Percentiles rank a stretch among this genome's conserved stretches.
Evolutionary conservation across 768 basidiomycete species (phyloP).

Genomic region (Suillus subluteus): DNA sequence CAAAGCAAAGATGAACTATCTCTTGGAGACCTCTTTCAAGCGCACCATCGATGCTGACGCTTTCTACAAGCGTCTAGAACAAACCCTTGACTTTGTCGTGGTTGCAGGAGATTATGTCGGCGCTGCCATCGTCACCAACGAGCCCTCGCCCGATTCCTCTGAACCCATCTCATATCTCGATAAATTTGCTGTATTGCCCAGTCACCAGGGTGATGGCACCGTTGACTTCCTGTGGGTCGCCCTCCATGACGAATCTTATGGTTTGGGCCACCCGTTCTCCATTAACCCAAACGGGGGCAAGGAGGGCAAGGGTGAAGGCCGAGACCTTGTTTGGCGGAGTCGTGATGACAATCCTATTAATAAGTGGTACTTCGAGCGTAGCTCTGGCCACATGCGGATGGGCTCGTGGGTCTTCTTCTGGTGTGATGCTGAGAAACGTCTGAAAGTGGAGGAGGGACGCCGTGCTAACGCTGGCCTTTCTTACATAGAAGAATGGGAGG

Average conservation of each 20-base stretch:
- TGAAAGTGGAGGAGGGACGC: conserved; percentile 70
- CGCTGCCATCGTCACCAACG: conserved; percentile 89
- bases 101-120: conserved; percentile 95
- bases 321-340: conserved; percentile 95
- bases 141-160: conserved; percentile 39
- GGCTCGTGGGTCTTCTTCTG: conserved; percentile 94
- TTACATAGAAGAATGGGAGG: conserved; percentile 78
- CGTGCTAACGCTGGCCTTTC: conserved; percentile 67
- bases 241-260: conserved; percentile 97
- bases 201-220: conserved; percentile 96
- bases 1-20: conserved; percentile 67
- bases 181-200: conserved; percentile 96
- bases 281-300: conserved; percentile 95
- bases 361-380: conserved; percentile 99
- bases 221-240: conserved; percentile 99
- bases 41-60: conserved; percentile 67
- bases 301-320: conserved; percentile 86
- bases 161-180: conserved; percentile 87
- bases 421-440: conserved; percentile 93
- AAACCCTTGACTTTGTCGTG: conserved; percentile 86
- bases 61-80: conserved; percentile 81
- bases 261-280: conserved; percentile 90
- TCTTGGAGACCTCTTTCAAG: conserved; percentile 88
- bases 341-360: conserved; percentile 94
- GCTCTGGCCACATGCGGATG: conserved; percentile 85